A percentile compares a stretch with the other conserved stretches of the same genome.
Conservation (phyloP, 306 rosid genomes). For the Castanea crenata region DNA sequence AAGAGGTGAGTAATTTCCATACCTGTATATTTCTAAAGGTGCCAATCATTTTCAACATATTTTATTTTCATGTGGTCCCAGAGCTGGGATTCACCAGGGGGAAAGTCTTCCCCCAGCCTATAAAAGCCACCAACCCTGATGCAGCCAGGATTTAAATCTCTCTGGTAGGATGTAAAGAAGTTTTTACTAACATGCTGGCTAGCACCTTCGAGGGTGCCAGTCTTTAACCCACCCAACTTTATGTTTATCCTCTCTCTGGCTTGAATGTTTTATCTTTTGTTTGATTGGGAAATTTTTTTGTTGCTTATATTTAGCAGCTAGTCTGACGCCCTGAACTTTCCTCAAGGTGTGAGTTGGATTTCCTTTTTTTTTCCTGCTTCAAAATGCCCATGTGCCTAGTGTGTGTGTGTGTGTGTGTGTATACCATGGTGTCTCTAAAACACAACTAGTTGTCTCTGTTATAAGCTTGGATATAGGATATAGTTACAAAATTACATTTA, state of each 20-base stretch:
- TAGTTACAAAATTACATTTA: too few species aligned
- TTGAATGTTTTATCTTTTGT: background rate
- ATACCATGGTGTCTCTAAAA: background rate
- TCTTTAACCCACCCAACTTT: background rate
- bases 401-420: background rate
- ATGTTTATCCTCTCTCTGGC: background rate
- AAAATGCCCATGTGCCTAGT: too few species aligned
- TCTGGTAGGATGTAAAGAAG: background rate
- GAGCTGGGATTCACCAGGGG: background rate
- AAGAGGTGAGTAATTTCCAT: conserved; percentile 36
- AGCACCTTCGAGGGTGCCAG: background rate
- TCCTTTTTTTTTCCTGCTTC: too few species aligned
- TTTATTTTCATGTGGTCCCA: background rate
- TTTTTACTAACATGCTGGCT: background rate
- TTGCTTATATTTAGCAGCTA: too few species aligned
- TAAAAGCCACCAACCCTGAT: background rate
- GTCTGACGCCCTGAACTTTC: too few species aligned
- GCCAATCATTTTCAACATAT: background rate
- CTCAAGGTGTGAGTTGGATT: too few species aligned
- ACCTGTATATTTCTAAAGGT: background rate
- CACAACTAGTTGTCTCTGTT: background rate
- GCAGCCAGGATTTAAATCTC: background rate
- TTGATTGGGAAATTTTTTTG: too few species aligned
- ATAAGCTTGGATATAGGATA: too few species aligned
- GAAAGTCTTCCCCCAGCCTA: background rate